Percentiles rank a stretch among this genome's conserved stretches.
Conservation (phyloP, 2,329 filamentous ascomycete genomes). For the Aspergillus ochraceoroseus region DNA sequence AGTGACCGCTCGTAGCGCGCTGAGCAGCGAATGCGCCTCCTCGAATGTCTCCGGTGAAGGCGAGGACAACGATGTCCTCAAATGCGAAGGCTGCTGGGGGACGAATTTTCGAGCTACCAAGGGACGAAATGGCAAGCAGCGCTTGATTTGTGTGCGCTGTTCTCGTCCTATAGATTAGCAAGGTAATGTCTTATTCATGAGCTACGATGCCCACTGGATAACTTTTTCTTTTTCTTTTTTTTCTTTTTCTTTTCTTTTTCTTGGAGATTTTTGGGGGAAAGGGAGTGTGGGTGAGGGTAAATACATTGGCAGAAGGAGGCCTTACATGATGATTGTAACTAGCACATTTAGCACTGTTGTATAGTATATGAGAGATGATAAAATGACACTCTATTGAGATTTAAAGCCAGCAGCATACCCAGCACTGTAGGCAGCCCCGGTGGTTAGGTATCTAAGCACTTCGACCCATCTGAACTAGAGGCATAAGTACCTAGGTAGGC, state of each 20-base stretch:
- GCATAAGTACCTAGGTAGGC: too few species aligned
- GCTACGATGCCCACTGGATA: too few species aligned
- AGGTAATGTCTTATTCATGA: too few species aligned
- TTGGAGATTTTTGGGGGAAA: slow-evolving; percentile 1
- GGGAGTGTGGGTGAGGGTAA: neutral
- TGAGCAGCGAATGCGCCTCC: slow-evolving; percentile 55
- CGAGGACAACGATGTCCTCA: slow-evolving; percentile 47
- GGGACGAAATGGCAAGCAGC: slow-evolving; percentile 50
- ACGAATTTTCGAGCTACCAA: slow-evolving; percentile 60
- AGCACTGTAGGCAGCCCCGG: too few species aligned
- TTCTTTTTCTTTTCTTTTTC: neutral
- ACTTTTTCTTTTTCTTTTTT: neutral
- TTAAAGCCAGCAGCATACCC: too few species aligned
- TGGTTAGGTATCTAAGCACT: too few species aligned
- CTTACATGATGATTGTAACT: neutral
- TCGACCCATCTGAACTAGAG: too few species aligned
- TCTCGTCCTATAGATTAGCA: slow-evolving; percentile 28
- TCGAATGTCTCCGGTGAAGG: slow-evolving; percentile 35
- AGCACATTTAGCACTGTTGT: slow-evolving; percentile 1
- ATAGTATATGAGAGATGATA: slow-evolving; percentile 5
- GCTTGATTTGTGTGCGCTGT: slow-evolving; percentile 59
- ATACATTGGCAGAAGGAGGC: slow-evolving; percentile 2
- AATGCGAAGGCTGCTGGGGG: slow-evolving; percentile 57
- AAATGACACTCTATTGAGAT: too few species aligned
- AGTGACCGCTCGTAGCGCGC: slow-evolving; percentile 49